Base-by-base conservation (phyloP, 140 eudicot genomes). In the Flaveria floridana region DNA sequence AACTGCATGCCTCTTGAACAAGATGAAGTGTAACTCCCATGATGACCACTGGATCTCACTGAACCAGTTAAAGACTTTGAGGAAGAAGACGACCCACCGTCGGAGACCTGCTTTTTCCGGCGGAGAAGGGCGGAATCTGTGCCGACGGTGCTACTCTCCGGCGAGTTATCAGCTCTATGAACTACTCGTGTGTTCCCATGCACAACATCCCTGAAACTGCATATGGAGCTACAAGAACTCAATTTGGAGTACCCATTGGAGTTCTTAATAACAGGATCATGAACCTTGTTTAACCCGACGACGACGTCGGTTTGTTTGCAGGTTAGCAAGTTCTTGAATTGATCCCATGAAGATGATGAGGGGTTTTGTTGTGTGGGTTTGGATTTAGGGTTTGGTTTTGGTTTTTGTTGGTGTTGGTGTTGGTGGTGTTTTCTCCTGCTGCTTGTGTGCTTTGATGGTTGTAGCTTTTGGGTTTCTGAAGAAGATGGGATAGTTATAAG, bases 141-240 rank as follows among this genome's bases (percentile, higher is more conserved):
- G 6, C 91, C 97, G 20, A 82, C 62, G 7, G 72, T 76, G 83
- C 96, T 91, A 47, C 85, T 76, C 18, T 91, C 97, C 19, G 97
- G 96, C 15, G 97, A 91, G 87, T 81, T 75, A 71, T 92, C 97
- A 25, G 96, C 89, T 44, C 96, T 82, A 66, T 89, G 90, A 16
- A 92, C 96, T 9, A 92, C 97, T 59, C 91, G 75, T 1, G 88
- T 84, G 81, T 84, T 92, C 51, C 97, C 96, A 82, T 86, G 93
- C 68, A 87, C 96, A 26, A 86, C 91, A 58, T 92, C 96, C 12
- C 87, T 76, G 28, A 91, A 91, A 51, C 87, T 87, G 50, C 97
- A 89, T 18, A 91, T 87, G 7, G 90, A 83, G 70, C 90, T 82
- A 30, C 96, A 89, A 41, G 91, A 80, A 30, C 87, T 84, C 74